Percentiles rank a stretch among this genome's conserved stretches.
Evolutionary conservation across 768 basidiomycete genomes (phyloP).

Genomic region (Phylloporus sp.): DNA sequence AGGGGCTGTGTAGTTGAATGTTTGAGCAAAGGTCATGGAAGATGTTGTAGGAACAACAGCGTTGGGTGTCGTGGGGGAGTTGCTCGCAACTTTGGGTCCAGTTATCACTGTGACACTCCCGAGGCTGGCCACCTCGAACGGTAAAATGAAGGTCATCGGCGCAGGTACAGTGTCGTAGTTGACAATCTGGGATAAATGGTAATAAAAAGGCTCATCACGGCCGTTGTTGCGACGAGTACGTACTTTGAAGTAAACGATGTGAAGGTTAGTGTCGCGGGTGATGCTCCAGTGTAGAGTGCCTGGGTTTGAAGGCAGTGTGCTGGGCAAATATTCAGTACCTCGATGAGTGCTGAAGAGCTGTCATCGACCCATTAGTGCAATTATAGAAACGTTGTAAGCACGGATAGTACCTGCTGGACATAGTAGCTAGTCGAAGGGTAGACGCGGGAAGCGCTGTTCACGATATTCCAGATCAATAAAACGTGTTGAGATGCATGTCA

Average conservation of each 20-base stretch:
- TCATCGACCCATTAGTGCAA: background rate
- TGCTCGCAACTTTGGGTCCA: conserved; percentile 48
- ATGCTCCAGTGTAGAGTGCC: conserved; percentile 66
- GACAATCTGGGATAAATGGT: conserved; percentile 38
- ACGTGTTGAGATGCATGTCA: background rate
- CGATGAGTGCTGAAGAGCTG: conserved; percentile 63
- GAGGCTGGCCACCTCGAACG: conserved; percentile 44
- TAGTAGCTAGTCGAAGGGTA: conserved; percentile 63
- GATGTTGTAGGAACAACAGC: conserved; percentile 44
- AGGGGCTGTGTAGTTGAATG: conserved; percentile 53
- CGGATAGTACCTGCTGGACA: conserved; percentile 47
- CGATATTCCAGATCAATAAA: background rate
- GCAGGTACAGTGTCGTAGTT: conserved; percentile 45
- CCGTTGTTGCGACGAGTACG: background rate
- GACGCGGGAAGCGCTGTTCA: conserved; percentile 45
- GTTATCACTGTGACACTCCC: conserved; percentile 50
- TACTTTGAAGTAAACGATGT: conserved; percentile 57
- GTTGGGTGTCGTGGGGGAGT: conserved; percentile 50
- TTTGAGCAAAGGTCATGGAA: conserved; percentile 44
- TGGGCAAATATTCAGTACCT: conserved; percentile 62
- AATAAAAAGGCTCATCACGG: background rate
- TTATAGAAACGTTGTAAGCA: background rate
- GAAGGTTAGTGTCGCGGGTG: conserved; percentile 24
- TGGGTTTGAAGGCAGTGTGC: conserved; percentile 45
- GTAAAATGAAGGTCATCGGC: conserved; percentile 49